Conservation (phyloP, 352 stramenopile genomes). For the Globisporangium spiculum region DNA sequence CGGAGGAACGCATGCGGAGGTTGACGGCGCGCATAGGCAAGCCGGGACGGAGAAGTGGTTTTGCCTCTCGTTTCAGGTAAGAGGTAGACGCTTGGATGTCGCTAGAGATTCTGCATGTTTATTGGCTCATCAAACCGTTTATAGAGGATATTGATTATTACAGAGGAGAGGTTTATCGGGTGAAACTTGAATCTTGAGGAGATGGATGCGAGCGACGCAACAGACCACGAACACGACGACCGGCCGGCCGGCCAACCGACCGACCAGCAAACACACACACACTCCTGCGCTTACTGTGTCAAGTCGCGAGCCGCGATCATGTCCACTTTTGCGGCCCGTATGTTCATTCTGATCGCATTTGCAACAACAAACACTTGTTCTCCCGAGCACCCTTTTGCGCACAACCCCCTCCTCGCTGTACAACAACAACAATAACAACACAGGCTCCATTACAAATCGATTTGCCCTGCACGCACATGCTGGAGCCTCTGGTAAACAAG, state of each 20-base stretch:
- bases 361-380: not conserved
- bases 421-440: not conserved
- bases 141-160: not conserved
- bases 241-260: too few relatives aligned
- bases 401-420: not conserved
- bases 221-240: not conserved
- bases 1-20: not conserved
- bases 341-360: not conserved
- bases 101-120: too few relatives aligned
- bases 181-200: not conserved
- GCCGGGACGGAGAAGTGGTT: not conserved
- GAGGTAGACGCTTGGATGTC: not conserved
- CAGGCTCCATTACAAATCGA: not conserved
- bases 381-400: not conserved
- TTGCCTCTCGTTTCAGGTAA: not conserved
- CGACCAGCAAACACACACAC: not conserved
- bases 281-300: not conserved
- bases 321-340: not conserved
- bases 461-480: not conserved
- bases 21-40: not conserved
- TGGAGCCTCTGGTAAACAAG: not conserved
- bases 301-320: not conserved
- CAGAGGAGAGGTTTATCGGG: too few relatives aligned
- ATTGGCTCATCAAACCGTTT: too few relatives aligned
- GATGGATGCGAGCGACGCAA: not conserved